Base-by-base conservation (phyloP, 2,329 filamentous ascomycete genomes). In the Beauveria rudraprayagi region DNA sequence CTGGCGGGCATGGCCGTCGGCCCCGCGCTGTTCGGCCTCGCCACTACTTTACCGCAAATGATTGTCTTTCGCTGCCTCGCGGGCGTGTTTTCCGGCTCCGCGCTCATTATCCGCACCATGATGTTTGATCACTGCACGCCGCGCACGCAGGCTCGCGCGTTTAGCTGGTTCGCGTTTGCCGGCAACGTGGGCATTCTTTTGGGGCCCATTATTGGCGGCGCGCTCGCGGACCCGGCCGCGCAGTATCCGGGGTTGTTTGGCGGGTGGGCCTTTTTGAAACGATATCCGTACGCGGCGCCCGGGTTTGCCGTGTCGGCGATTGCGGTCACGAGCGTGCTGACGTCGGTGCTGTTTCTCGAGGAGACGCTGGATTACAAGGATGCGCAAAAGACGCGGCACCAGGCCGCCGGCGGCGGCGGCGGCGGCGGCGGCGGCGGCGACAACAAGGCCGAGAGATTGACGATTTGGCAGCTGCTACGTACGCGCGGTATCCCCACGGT, bases 91-190 rank as follows among this genome's bases (percentile, higher is more conserved):
- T 85, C 86, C 0, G 90, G 89, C 0, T 89, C 85, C 7, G 79
- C 90, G 53, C 83, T 93, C 58, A 88, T 89, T 6, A 83, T 93
- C 60, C 80, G 90, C 30, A 86, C 89, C 7, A 92, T 93, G 87
- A 79, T 93, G 34, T 82, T 83, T 19, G 90, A 94, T 72, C 84
- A 86, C 66, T 88, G 84, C 70, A 89, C 86, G 0, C 75, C 81
- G 5, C 80, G 82, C 64, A 92, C 86, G 0, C 89, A 92, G 72
- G 89, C 90, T 0, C 76, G 80, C 30, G 85, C 87, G 0, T 94
- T 92, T 68, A 86, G 86, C 68, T 89, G 85, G 77, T 92, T 92
- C 69, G 88, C 89, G 10, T 90, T 93, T 68, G 78, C 82, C 0
- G 84, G 85, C 5, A 93, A 93, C 65, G 24, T 92, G 9, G 90